Evolutionary conservation across 2,329 filamentous ascomycete genomes (phyloP), one percentile per base, ranked within the genome.

Genomic region (Dactylellina haptotyla): DNA sequence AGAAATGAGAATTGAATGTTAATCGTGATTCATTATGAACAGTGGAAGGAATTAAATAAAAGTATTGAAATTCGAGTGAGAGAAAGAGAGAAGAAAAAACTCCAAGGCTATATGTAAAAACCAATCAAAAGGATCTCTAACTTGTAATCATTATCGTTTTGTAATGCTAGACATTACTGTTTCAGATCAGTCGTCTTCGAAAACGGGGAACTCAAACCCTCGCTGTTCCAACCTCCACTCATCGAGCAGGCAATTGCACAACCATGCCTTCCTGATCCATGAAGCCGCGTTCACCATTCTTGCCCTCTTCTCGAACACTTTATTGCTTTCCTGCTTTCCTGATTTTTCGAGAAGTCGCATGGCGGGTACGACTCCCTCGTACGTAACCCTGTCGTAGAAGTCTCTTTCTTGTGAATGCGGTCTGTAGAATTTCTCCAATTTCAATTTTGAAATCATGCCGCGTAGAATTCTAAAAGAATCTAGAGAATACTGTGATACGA

Each of bases 181-280:
- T 16, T n/a, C 14, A 14, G 5, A 37, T 41, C 18, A 56, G 6
- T 23, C 23, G 20, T 58, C 43, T 34, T 64, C 53, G 41, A 72
- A 72, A 28, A 64, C 25, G 2, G 66, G 66, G 39, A 30, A 53
- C 18, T 64, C 51, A 28, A 58, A 63, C 3, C 66, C 66, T 10
- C 59, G 34, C 9, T 18, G 23, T 28, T 63, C 58, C 16, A 72
- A 14, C 58, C 66, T 63, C 34, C 51, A 45, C 8, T 72, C 66
- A 25, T 72, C 66, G n/a, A 64, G 62, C 16, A 72, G 20, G 23
- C 66, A 72, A 34, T 50, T 56, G 5, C 51, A 39, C 30, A 72
- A 34, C n/a, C 43, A 50, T 1, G 51, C 58, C 45, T 43, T 45
- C n/a, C 37, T 37, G 23, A 64, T 50, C 66, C 66, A 72, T 14